Conservation (phyloP, 768 basidiomycete species). For the Tylopilus sp. region DNA sequence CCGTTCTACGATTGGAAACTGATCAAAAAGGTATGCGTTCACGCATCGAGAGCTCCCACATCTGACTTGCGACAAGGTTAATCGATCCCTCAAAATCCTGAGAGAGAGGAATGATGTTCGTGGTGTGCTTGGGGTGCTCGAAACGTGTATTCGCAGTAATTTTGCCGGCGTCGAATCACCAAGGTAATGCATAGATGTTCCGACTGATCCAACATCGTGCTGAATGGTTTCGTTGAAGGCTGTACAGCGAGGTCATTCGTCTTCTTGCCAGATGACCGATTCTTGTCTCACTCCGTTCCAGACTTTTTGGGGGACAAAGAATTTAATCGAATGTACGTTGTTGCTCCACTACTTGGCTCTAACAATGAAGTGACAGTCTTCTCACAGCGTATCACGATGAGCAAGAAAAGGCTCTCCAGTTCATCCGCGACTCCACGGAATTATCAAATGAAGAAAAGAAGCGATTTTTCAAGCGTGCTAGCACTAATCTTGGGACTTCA, state of each 20-base stretch:
- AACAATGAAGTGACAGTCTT: background rate
- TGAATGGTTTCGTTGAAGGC: constrained; percentile 38
- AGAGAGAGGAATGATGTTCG: constrained; percentile 78
- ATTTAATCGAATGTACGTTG: constrained; percentile 74
- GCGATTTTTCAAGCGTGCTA: constrained; percentile 85
- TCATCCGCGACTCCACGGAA: constrained; percentile 68
- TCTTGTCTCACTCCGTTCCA: constrained; percentile 32
- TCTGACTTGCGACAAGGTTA: constrained; percentile 47
- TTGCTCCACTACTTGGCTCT: background rate
- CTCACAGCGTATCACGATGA: constrained; percentile 75
- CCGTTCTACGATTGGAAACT: constrained; percentile 90
- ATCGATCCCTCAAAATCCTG: constrained; percentile 64
- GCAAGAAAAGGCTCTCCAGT: constrained; percentile 70
- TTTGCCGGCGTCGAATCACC: constrained; percentile 91
- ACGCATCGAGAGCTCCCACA: background rate
- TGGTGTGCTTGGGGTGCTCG: constrained; percentile 84
- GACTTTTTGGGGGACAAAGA: constrained; percentile 92
- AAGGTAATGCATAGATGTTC: constrained; percentile 40
- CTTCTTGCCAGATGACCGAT: background rate
- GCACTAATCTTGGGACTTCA: constrained; percentile 86
- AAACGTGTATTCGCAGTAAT: constrained; percentile 86
- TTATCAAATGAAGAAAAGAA: constrained; percentile 86
- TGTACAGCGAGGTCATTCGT: constrained; percentile 76
- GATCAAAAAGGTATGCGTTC: constrained; percentile 59
- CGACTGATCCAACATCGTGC: background rate